Evolutionary conservation across 2,329 filamentous ascomycete species (phyloP).

Genomic region (Colletotrichum trifolii): DNA sequence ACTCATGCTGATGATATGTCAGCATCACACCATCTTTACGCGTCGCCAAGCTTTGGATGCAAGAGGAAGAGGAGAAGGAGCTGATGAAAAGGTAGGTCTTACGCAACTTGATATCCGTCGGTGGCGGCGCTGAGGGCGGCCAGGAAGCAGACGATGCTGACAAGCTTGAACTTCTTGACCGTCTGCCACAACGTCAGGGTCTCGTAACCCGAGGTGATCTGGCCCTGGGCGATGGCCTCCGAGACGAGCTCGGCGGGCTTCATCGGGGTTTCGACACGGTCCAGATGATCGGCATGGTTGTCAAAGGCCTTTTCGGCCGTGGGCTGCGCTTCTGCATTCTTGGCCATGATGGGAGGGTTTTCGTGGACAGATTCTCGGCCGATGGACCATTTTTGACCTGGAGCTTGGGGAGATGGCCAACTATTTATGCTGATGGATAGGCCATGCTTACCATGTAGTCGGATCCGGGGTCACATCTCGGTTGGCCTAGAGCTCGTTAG

Average conservation of each 20-base stretch:
- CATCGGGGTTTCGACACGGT: conserved; percentile 4
- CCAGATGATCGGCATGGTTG: background rate
- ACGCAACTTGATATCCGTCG: conserved; percentile 44
- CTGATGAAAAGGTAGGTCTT: background rate
- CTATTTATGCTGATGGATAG: background rate
- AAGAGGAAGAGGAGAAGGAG: background rate
- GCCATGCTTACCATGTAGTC: background rate
- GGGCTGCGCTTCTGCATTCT: background rate
- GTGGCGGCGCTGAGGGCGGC: conserved; percentile 42
- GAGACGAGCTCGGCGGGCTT: conserved; percentile 4
- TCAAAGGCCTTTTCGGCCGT: background rate
- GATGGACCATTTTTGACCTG: background rate
- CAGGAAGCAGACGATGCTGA: conserved; percentile 40
- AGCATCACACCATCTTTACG: background rate
- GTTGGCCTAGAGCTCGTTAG: background rate
- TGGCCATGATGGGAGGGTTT: background rate
- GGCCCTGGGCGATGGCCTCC: conserved; percentile 32
- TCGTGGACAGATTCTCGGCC: background rate
- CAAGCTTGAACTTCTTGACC: conserved; percentile 42
- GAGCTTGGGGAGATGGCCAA: background rate
- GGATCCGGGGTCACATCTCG: background rate
- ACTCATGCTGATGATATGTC: conserved; percentile 43
- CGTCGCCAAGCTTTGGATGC: no score
- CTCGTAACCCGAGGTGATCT: conserved; percentile 43
- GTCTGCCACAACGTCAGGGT: conserved; percentile 41